These are phyloP conservation scores for Curvularia hawaiiensis DNA, from an alignment of 2,329 filamentous ascomycete species.

Conservation along the genomic window DNA sequence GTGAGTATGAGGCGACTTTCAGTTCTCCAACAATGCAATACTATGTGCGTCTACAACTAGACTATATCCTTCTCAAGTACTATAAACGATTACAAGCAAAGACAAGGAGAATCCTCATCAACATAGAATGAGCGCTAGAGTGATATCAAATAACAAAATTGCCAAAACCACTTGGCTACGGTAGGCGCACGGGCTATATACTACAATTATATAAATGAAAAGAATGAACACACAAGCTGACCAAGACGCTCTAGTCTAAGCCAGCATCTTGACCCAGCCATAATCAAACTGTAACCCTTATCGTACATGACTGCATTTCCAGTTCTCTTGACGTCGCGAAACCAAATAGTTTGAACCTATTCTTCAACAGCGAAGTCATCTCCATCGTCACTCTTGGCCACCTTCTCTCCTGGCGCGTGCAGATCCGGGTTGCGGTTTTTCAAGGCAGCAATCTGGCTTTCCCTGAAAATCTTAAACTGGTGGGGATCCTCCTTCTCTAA, in stretches of 20 bases:
- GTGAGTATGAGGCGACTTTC: conserved; percentile 20
- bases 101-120: background rate
- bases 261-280: background rate
- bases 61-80: background rate
- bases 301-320: background rate
- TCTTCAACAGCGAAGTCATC: conserved; percentile 16
- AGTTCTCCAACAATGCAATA: background rate
- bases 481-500: conserved; percentile 55
- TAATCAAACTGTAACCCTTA: background rate
- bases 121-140: background rate
- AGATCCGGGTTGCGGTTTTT: conserved; percentile 42
- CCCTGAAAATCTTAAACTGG: conserved; percentile 40
- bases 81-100: background rate
- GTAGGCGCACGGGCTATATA: background rate
- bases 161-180: background rate
- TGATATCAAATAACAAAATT: background rate
- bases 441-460: conserved; percentile 46
- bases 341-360: background rate
- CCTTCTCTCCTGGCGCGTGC: conserved; percentile 18
- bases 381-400: background rate
- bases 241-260: background rate
- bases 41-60: too few relatives aligned
- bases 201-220: background rate
- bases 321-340: background rate
- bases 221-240: background rate